These are phyloP conservation scores for Pichia kudriavzevii DNA, from an alignment of 1,139 yeast genomes.

Conservation along the genomic window DNA sequence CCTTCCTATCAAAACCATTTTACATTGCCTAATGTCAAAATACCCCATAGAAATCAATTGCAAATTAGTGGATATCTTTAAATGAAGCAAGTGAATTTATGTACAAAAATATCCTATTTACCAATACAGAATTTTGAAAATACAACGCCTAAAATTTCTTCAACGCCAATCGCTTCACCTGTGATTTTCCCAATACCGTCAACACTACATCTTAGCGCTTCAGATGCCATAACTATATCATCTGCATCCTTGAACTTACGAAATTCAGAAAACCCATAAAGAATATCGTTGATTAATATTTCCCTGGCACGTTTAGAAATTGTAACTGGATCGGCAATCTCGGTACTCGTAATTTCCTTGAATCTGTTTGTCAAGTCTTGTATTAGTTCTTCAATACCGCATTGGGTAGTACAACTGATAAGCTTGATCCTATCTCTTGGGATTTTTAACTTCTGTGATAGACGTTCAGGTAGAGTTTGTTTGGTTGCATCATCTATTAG, in stretches of 20 bases:
- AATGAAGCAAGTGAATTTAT: too few species aligned
- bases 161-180: constrained; percentile 82
- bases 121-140: constrained; percentile 93
- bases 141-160: constrained; percentile 85
- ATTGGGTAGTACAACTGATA: constrained; percentile 52
- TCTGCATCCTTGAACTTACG: constrained; percentile 40
- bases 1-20: too few species aligned
- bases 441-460: constrained; percentile 20
- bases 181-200: constrained; percentile 91
- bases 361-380: constrained; percentile 36
- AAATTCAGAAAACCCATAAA: constrained; percentile 64
- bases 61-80: too few species aligned
- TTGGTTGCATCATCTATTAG: constrained; percentile 31
- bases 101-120: too few species aligned
- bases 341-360: constrained; percentile 41
- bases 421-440: constrained; percentile 25
- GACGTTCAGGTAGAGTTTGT: constrained; percentile 20
- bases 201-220: constrained; percentile 63
- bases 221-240: constrained; percentile 79
- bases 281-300: constrained; percentile 61
- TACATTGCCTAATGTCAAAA: too few species aligned
- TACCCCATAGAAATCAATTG: too few species aligned
- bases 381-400: constrained; percentile 48
- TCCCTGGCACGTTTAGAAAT: constrained; percentile 74
- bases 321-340: constrained; percentile 50